phyloP scores from a whole-genome alignment of 345 rosid species.

The Gossypium thurberi region DNA sequence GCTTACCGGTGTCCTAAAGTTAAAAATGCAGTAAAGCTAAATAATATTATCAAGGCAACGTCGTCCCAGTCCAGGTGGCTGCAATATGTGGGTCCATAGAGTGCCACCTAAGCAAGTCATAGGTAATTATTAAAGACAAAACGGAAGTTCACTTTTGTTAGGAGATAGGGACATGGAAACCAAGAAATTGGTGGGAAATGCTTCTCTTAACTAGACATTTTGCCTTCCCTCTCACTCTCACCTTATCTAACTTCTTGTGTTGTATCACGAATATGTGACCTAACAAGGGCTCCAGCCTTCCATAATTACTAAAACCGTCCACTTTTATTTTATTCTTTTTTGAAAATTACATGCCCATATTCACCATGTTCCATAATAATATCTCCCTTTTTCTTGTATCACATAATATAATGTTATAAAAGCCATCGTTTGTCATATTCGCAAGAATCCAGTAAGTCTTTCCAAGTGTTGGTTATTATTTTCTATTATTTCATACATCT shows the following conservation, averaged over 20 bases:
- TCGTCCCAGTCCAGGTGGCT: neutral
- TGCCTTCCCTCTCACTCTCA: neutral
- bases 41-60: neutral
- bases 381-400: neutral
- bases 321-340: too few relatives aligned
- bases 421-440: neutral
- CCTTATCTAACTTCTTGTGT: neutral
- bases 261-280: neutral
- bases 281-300: neutral
- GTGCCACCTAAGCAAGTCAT: neutral
- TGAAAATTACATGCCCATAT: neutral
- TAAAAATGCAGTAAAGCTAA: neutral
- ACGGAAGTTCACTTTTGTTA: neutral
- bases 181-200: slow-evolving; percentile 4
- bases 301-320: neutral
- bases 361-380: neutral
- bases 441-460: neutral
- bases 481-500: too few relatives aligned
- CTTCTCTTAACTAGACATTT: neutral
- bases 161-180: neutral
- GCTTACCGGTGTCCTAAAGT: neutral
- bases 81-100: neutral
- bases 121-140: neutral
- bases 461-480: neutral
- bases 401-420: neutral